Evolutionary conservation across 2,329 filamentous ascomycete species (phyloP).

Genomic region (Thielaviopsis punctulata): DNA sequence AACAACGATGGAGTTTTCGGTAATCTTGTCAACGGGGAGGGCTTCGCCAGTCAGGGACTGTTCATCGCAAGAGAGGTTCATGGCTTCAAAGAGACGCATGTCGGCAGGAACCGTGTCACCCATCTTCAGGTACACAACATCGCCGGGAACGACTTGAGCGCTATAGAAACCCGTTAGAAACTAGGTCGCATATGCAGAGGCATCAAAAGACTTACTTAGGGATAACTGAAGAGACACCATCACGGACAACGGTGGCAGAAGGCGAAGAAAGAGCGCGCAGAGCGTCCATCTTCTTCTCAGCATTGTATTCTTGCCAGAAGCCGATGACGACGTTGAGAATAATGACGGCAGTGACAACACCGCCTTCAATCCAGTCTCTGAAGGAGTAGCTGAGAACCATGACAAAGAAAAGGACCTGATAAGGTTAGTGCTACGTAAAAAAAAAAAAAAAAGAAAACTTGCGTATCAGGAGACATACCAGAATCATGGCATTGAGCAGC

Average conservation of each 20-base stretch:
- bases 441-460: background rate
- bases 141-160: constrained; percentile 39
- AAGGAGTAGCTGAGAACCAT: constrained; percentile 57
- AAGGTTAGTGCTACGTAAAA: no score
- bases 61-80: constrained; percentile 49
- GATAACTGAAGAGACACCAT: constrained; percentile 19
- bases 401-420: constrained; percentile 55
- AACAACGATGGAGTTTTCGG: constrained; percentile 27
- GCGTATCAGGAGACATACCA: constrained; percentile 30
- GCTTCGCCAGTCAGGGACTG: constrained; percentile 44
- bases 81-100: constrained; percentile 33
- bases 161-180: constrained; percentile 19
- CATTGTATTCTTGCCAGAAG: constrained; percentile 25
- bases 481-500: constrained; percentile 61
- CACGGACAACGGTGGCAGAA: constrained; percentile 23
- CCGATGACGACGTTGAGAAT: constrained; percentile 34
- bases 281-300: constrained; percentile 26
- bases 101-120: constrained; percentile 42
- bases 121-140: constrained; percentile 35
- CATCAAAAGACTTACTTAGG: constrained; percentile 28
- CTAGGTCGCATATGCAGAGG: background rate
- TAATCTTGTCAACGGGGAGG: constrained; percentile 33
- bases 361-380: constrained; percentile 38
- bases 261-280: constrained; percentile 21
- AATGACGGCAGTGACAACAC: constrained; percentile 33